phyloP scores from a whole-genome alignment of 2,329 filamentous ascomycete genomes.

The Magnaporthiopsis poae region DNA sequence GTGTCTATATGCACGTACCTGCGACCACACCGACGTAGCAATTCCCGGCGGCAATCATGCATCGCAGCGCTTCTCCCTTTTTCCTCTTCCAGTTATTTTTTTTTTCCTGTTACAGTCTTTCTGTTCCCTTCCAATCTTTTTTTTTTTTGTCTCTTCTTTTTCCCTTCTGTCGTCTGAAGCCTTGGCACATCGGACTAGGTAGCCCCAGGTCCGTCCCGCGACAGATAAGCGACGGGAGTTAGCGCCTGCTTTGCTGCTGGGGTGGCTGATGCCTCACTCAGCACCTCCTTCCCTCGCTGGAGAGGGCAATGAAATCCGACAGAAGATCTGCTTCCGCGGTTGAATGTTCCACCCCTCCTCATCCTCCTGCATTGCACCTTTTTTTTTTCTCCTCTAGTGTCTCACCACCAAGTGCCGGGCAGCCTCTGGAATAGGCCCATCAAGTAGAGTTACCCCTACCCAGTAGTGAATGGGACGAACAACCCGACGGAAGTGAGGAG shows the following conservation, averaged over 20 bases:
- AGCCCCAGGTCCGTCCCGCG: neutral
- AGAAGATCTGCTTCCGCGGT: neutral
- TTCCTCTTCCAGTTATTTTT: neutral
- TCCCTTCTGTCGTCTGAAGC: neutral
- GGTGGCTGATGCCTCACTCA: neutral
- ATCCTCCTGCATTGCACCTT: neutral
- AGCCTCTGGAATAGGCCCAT: too few species aligned
- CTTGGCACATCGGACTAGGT: neutral
- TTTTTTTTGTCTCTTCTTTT: neutral
- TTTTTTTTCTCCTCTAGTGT: too few species aligned
- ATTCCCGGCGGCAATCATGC: neutral
- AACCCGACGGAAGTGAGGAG: neutral
- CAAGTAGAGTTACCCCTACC: too few species aligned
- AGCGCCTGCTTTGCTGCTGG: too few species aligned
- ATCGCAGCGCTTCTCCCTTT: neutral
- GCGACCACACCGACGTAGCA: neutral
- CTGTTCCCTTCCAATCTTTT: too few species aligned
- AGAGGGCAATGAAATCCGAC: neutral
- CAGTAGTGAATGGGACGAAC: too few species aligned
- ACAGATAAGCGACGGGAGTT: neutral
- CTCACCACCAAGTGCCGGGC: neutral
- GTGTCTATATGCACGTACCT: neutral
- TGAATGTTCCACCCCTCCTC: too few species aligned
- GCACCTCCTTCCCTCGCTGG: neutral
- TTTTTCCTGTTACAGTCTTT: neutral